Base-by-base conservation (phyloP, 169 alveolate species). In the Amoebophrya sp. region DNA sequence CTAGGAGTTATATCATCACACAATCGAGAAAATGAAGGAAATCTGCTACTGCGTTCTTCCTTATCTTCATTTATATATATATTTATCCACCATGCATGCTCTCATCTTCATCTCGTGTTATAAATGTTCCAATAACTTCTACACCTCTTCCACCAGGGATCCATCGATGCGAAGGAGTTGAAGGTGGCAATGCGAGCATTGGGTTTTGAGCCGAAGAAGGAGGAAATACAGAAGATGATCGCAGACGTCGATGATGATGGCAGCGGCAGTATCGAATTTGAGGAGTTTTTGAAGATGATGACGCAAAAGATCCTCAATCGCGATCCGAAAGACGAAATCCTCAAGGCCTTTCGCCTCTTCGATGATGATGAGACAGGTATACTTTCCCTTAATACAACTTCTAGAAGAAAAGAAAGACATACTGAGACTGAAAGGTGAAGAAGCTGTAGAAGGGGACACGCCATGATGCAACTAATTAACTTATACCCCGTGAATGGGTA, bases 131-230 rank as follows among this genome's bases (percentile, higher is more conserved):
- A 54, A 29, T 54, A 54, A 29, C 89, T 14, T 24, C 14, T 24
- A 54, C 78, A 38, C 1, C 40, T 76, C 2, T 33, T 3, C 1
- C 41, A 89, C n/a, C 94, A 95, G 97, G 97, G 94, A 18, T 95
- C 96, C 93, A 98, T 98, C 92, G 99, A 98, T 94, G 97, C 98
- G 41, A 98, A 97, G 95, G 99, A 99, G 95, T 95, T 98, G 76
- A 98, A 98, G 95, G 99, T 98, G 41, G 99, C 99, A 41, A 98
- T 99, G 99, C 95, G 99, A 65, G 99, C 99, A 26, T 96, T 99
- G 33, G 99, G 99, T 33, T 99, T 98, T 93, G 99, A 99, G 93
- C 99, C 99, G 29, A 97, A 97, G 95, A 98, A 97, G 93, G 99
- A 98, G 93, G 99, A 98, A 47, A 93, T 95, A 38, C 94, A 95